Evolutionary conservation across 495 filamentous ascomycete species (phyloP).

Genomic region (Chlorociboria aeruginascens): DNA sequence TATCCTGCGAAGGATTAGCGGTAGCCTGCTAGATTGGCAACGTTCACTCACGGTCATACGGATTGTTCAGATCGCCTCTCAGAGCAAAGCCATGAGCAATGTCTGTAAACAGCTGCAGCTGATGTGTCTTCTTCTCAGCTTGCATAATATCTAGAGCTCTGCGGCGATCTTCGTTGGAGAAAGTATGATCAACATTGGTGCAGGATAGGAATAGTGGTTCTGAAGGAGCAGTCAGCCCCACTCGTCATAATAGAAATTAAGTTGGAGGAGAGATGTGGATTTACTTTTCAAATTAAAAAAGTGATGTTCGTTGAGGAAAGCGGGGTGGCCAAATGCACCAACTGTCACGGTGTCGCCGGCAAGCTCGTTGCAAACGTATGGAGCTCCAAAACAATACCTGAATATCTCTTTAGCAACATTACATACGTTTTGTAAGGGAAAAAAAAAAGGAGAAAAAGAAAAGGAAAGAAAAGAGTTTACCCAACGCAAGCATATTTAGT

Average conservation of each 20-base stretch:
- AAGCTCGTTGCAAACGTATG: constrained; percentile 26
- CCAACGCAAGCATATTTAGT: constrained; percentile 28
- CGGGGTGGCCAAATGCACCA: constrained; percentile 32
- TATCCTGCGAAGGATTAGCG: no score
- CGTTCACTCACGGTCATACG: constrained; percentile 8
- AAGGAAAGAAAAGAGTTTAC: no score
- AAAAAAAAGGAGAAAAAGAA: no score
- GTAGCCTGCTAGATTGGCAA: constrained; percentile 16
- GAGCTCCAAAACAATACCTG: constrained; percentile 33
- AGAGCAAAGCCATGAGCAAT: constrained; percentile 56
- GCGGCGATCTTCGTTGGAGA: constrained; percentile 43
- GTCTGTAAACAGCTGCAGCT: constrained; percentile 50
- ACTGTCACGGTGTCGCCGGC: constrained; percentile 15
- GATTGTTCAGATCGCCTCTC: constrained; percentile 40
- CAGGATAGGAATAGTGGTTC: constrained; percentile 20
- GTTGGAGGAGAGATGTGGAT: no score
- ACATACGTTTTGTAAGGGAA: no score
- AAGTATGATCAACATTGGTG: constrained; percentile 47
- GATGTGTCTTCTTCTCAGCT: constrained; percentile 41
- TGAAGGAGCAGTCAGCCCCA: constrained; percentile 1
- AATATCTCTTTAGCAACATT: no score
- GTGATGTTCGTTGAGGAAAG: constrained; percentile 26
- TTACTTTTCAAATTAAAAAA: no score
- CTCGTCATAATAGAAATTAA: constrained; percentile 6
- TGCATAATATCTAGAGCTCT: constrained; percentile 47